Conservation (phyloP, 2,329 filamentous ascomycete species). For the Xylariaceae sp. region DNA sequence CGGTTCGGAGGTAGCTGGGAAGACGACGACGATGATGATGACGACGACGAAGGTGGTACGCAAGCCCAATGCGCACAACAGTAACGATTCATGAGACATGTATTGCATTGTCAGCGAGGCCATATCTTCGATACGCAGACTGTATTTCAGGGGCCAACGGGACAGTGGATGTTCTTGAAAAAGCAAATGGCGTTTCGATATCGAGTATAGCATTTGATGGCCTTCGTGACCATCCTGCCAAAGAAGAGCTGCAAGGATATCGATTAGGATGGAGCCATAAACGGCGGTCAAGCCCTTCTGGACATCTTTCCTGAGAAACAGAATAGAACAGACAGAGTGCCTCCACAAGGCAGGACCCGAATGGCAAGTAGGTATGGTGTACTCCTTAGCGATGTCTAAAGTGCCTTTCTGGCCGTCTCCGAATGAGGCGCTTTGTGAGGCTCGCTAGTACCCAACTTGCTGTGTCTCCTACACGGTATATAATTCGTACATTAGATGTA, state of each 20-base stretch:
- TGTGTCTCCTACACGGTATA: not conserved
- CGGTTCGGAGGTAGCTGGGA: constrained; percentile 62
- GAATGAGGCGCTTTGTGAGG: not conserved
- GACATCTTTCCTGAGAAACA: constrained; percentile 8
- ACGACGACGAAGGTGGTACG: constrained; percentile 48
- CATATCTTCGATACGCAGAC: constrained; percentile 12
- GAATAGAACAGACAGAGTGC: constrained; percentile 20
- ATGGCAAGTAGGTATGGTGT: constrained; percentile 3
- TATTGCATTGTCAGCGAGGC: constrained; percentile 17
- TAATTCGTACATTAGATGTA: not conserved
- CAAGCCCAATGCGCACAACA: constrained; percentile 68
- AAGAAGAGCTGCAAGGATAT: not conserved
- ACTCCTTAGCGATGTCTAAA: not conserved
- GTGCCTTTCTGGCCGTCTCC: not conserved
- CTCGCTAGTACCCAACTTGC: not conserved
- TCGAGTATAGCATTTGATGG: not conserved
- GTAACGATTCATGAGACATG: constrained; percentile 41
- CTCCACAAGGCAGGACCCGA: constrained; percentile 11
- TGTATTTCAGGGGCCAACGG: constrained; percentile 8
- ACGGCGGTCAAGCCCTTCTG: not conserved
- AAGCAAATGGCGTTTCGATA: constrained; percentile 2
- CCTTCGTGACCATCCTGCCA: not conserved
- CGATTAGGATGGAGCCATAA: constrained; percentile 7
- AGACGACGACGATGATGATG: constrained; percentile 60
- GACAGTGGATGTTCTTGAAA: not conserved